Evolutionary conservation across 768 basidiomycete genomes (phyloP).

Genomic region (Russula sp.): DNA sequence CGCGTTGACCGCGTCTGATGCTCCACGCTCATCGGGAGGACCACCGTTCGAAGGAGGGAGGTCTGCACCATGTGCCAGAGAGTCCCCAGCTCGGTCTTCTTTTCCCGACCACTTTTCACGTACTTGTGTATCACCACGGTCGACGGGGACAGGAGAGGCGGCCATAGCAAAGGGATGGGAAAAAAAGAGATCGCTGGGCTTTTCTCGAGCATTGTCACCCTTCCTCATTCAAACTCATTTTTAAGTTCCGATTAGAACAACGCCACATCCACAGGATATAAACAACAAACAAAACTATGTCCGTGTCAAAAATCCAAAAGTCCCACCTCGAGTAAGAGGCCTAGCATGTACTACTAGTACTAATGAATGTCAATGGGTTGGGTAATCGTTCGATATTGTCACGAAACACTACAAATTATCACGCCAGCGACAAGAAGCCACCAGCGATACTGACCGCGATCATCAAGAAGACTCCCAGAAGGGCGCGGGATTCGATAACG

Average conservation of each 20-base stretch:
- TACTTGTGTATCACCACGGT: constrained; percentile 16
- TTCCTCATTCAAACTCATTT: constrained; percentile 9
- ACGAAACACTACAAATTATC: constrained; percentile 1
- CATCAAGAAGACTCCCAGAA: constrained; percentile 34
- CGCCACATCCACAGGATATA: constrained; percentile 13
- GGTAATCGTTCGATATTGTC: background rate
- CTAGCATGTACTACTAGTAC: background rate
- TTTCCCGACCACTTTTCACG: constrained; percentile 22
- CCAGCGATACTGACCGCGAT: constrained; percentile 34
- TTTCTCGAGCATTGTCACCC: background rate
- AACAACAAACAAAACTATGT: background rate
- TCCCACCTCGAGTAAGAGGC: background rate
- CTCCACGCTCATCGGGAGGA: constrained; percentile 21
- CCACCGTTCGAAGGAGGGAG: constrained; percentile 20
- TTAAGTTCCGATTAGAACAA: constrained; percentile 22
- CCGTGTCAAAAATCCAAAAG: background rate
- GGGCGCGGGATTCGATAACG: constrained; percentile 28
- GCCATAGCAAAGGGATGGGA: constrained; percentile 21
- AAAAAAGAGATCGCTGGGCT: background rate
- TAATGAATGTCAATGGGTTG: constrained; percentile 1
- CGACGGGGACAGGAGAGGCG: constrained; percentile 23
- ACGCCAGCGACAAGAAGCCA: constrained; percentile 39
- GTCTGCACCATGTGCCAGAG: constrained; percentile 22
- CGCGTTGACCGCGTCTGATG: constrained; percentile 14
- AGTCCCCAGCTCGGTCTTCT: constrained; percentile 21